Evolutionary conservation across 2,329 filamentous ascomycete genomes (phyloP).

Genomic region (Trichophyton schoenleinii): DNA sequence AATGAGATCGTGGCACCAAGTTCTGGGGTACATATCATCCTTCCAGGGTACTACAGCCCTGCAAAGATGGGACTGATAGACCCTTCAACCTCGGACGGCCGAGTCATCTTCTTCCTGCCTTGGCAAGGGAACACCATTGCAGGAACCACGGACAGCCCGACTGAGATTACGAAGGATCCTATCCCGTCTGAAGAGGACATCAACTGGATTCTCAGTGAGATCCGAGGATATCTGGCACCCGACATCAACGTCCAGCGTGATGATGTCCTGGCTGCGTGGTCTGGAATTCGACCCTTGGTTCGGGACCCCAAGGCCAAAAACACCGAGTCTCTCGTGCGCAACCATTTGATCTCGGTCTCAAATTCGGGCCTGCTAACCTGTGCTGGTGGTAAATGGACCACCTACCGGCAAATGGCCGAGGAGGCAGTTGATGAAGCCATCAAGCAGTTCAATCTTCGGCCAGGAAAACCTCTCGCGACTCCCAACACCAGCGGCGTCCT

Average conservation of each 20-base stretch:
- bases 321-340: conserved; percentile 76
- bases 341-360: conserved; percentile 73
- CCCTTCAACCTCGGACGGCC: conserved; percentile 71
- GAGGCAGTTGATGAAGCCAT: conserved; percentile 75
- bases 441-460: conserved; percentile 50
- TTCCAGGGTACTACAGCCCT: conserved; percentile 77
- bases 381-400: conserved; percentile 85
- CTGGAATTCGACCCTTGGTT: conserved; percentile 73
- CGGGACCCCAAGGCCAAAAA: conserved; percentile 76
- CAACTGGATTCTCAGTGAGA: conserved; percentile 74
- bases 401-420: conserved; percentile 85
- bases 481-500: conserved; percentile 59
- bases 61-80: conserved; percentile 80
- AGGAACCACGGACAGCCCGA: conserved; percentile 72
- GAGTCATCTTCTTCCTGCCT: conserved; percentile 85
- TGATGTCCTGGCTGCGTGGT: conserved; percentile 84
- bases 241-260: conserved; percentile 75
- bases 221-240: conserved; percentile 67
- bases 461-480: conserved; percentile 45
- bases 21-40: conserved; percentile 73
- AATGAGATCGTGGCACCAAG: conserved; percentile 74
- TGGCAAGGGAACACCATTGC: conserved; percentile 92
- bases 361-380: conserved; percentile 69
- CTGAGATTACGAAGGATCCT: conserved; percentile 58
- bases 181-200: conserved; percentile 73